These are phyloP conservation scores for Apiospora aurea DNA, from an alignment of 2,329 filamentous ascomycete genomes.

Conservation along the genomic window DNA sequence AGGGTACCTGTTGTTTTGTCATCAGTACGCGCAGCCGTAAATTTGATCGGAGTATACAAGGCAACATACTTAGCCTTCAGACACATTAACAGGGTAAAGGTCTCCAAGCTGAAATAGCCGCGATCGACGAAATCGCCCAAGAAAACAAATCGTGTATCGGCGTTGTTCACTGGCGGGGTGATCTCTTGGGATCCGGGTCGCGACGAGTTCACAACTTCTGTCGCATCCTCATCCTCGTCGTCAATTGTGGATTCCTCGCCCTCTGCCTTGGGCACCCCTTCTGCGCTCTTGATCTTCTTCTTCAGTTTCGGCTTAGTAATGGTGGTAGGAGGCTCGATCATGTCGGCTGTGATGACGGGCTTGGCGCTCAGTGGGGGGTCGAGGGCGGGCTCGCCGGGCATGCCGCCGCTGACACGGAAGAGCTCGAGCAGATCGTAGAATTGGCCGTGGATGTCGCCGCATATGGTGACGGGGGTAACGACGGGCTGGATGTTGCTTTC, in stretches of 20 bases:
- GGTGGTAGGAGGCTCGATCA: slow-evolving; percentile 88
- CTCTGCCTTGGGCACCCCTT: slow-evolving; percentile 10
- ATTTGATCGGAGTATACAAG: slow-evolving; percentile 20
- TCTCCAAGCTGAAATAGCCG: slow-evolving; percentile 97
- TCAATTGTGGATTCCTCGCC: slow-evolving; percentile 52
- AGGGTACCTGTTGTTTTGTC: slow-evolving; percentile 74
- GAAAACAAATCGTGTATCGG: slow-evolving; percentile 65
- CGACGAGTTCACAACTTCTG: slow-evolving; percentile 44
- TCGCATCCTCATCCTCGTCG: slow-evolving; percentile 54
- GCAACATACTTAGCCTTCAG: slow-evolving; percentile 73
- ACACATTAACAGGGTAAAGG: slow-evolving; percentile 95
- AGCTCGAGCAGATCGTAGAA: slow-evolving; percentile 98
- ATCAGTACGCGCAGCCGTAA: neutral
- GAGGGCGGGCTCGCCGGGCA: slow-evolving; percentile 83
- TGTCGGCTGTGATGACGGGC: slow-evolving; percentile 84
- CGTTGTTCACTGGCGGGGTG: slow-evolving; percentile 39
- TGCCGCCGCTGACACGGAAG: slow-evolving; percentile 94
- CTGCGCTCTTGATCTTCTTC: slow-evolving; percentile 76
- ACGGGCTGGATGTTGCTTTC: slow-evolving; percentile 99
- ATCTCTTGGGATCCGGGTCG: slow-evolving; percentile 39
- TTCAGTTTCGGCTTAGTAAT: slow-evolving; percentile 88
- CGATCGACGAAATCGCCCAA: slow-evolving; percentile 95
- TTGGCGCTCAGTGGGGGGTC: slow-evolving; percentile 73
- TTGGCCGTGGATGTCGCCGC: slow-evolving; percentile 97
- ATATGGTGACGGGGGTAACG: slow-evolving; percentile 92